phyloP scores from a whole-genome alignment of 2,329 filamentous ascomycete genomes.

The Colletotrichum sp. region DNA sequence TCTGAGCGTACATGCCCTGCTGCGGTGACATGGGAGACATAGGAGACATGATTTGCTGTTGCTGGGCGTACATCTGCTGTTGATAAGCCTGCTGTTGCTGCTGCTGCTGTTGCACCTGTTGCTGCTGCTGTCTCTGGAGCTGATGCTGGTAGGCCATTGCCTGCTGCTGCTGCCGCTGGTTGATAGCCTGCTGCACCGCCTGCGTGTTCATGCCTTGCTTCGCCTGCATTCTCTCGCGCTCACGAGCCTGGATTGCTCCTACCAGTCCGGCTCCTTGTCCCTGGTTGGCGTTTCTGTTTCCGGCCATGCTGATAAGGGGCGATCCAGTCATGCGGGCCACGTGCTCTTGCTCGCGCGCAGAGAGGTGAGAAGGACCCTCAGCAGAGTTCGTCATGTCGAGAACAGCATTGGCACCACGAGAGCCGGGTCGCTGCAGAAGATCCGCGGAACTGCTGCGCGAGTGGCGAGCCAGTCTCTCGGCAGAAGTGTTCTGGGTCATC shows the following conservation, averaged over 20 bases:
- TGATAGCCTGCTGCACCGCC: constrained; percentile 76
- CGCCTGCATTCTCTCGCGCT: constrained; percentile 77
- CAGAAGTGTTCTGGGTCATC: constrained; percentile 44
- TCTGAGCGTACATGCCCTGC: constrained; percentile 17
- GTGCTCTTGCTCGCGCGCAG: constrained; percentile 86
- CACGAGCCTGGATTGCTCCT: constrained; percentile 79
- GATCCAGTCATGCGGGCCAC: constrained; percentile 82
- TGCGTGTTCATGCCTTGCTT: constrained; percentile 73
- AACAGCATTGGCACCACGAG: constrained; percentile 60
- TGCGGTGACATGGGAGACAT: neutral
- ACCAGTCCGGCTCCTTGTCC: constrained; percentile 69
- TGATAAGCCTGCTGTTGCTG: constrained; percentile 35
- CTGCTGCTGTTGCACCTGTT: constrained; percentile 36
- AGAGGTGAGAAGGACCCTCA: constrained; percentile 63
- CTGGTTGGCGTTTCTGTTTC: constrained; percentile 37
- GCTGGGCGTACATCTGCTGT: constrained; percentile 36
- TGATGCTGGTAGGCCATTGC: constrained; percentile 36
- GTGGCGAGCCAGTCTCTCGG: constrained; percentile 43
- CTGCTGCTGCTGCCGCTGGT: constrained; percentile 61
- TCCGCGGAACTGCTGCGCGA: constrained; percentile 55
- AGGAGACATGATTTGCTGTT: constrained; percentile 11
- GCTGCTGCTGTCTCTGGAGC: constrained; percentile 36
- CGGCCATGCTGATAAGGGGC: constrained; percentile 71
- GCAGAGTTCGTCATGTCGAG: constrained; percentile 52
- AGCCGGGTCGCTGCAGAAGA: constrained; percentile 57